Conservation (phyloP, 2,329 filamentous ascomycete genomes). For the Trichoderma polysporum region DNA sequence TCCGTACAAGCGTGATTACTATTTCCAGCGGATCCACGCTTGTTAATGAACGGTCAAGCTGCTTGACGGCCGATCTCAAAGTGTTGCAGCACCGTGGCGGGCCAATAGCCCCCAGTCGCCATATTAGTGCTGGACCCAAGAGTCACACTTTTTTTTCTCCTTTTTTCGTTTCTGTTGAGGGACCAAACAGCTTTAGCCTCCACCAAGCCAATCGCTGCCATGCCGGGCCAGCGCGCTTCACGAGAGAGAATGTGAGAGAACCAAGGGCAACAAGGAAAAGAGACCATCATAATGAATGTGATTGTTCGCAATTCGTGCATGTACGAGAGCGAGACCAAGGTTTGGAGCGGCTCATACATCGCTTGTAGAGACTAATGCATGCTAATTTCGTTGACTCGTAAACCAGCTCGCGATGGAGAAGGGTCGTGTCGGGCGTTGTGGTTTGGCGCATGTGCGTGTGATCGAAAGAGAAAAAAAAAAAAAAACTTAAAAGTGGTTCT, state of each 20-base stretch:
- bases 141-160: not conserved
- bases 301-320: constrained; percentile 5
- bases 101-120: not conserved
- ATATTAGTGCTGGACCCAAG: not conserved
- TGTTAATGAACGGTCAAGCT: not conserved
- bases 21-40: constrained; percentile 7
- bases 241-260: not conserved
- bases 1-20: not conserved
- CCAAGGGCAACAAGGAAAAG: not conserved
- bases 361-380: constrained; percentile 9
- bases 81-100: not conserved
- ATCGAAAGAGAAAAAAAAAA: constrained; percentile 15
- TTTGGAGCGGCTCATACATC: not conserved
- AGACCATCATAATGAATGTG: not conserved
- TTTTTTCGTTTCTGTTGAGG: not conserved
- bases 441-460: constrained; percentile 14
- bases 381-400: constrained; percentile 20
- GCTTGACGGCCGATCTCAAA: constrained; percentile 3
- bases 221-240: not conserved
- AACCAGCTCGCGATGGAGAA: constrained; percentile 16
- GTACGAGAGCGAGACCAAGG: not conserved
- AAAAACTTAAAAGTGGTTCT: constrained; percentile 16
- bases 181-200: not conserved
- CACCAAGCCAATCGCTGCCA: not conserved
- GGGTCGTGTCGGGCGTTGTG: constrained; percentile 5